Percentiles rank a stretch among this genome's conserved stretches.
Evolutionary conservation across 2,329 filamentous ascomycete species (phyloP).

Genomic region (Pezicula radicicola): DNA sequence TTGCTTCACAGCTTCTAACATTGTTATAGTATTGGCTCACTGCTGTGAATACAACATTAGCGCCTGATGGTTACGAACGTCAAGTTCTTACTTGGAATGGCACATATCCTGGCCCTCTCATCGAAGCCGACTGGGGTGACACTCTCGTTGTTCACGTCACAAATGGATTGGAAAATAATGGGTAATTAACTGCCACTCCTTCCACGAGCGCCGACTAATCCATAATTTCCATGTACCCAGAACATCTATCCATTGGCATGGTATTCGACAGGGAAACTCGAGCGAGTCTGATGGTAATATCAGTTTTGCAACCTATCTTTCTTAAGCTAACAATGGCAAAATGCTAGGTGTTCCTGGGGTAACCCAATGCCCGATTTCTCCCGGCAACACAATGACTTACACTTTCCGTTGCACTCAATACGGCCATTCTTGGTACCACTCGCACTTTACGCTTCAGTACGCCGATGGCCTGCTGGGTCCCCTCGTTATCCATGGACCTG

Average conservation of each 20-base stretch:
- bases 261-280: conserved; percentile 37
- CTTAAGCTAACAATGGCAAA: neutral
- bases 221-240: too few relatives aligned
- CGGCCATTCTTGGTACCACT: conserved; percentile 42
- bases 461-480: conserved; percentile 51
- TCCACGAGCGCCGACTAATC: too few relatives aligned
- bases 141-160: conserved; percentile 24
- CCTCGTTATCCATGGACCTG: conserved; percentile 46
- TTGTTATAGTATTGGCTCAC: conserved; percentile 1
- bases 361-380: conserved; percentile 26
- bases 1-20: too few relatives aligned
- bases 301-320: conserved; percentile 28
- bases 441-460: conserved; percentile 44
- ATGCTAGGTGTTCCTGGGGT: conserved; percentile 41
- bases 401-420: conserved; percentile 4
- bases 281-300: conserved; percentile 36
- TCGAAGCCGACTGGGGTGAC: conserved; percentile 24
- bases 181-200: too few relatives aligned
- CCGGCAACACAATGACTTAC: conserved; percentile 11
- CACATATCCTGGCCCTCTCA: conserved; percentile 21
- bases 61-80: conserved; percentile 22
- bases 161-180: conserved; percentile 31
- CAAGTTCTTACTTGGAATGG: conserved; percentile 24
- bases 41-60: conserved; percentile 1
- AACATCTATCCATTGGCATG: conserved; percentile 47